phyloP scores from a whole-genome alignment of 2,329 filamentous ascomycete species.

The Plenodomus biglobosus region DNA sequence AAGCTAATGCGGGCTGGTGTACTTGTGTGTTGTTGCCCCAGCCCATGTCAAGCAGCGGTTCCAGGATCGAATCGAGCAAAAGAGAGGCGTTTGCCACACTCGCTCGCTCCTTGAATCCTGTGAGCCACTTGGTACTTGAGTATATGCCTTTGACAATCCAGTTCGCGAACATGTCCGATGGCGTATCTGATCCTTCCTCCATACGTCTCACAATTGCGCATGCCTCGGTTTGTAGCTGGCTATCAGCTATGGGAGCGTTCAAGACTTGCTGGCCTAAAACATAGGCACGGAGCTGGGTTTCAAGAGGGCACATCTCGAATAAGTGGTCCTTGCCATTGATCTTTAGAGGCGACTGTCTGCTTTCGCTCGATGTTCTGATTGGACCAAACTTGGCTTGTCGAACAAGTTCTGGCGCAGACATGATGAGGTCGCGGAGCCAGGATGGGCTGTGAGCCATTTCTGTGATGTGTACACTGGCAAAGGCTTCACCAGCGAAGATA shows the following conservation, averaged over 20 bases:
- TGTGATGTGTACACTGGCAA: neutral
- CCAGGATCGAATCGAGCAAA: neutral
- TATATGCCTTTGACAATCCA: constrained; percentile 26
- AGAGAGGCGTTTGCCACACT: neutral
- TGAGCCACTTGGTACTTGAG: constrained; percentile 15
- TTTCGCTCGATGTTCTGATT: constrained; percentile 18
- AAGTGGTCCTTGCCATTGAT: constrained; percentile 21
- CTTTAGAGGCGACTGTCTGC: constrained; percentile 12
- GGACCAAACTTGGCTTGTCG: constrained; percentile 25
- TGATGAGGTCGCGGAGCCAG: constrained; percentile 30
- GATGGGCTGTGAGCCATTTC: constrained; percentile 5
- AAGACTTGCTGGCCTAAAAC: constrained; percentile 10
- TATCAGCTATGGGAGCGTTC: constrained; percentile 6
- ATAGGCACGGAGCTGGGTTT: constrained; percentile 21
- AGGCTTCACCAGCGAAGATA: constrained; percentile 28
- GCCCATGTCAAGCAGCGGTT: neutral
- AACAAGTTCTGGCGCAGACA: constrained; percentile 21
- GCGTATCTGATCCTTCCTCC: constrained; percentile 21
- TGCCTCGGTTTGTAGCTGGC: constrained; percentile 22
- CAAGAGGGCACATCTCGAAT: constrained; percentile 29
- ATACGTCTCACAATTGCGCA: constrained; percentile 25
- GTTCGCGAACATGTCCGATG: constrained; percentile 27
- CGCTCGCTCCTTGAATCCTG: constrained; percentile 15
- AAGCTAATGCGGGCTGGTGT: no score
- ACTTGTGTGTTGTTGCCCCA: neutral